Percentiles rank a stretch among this genome's conserved stretches.
Evolutionary conservation across 805 yeast genomes (phyloP).

Genomic region (Starmerella apis): DNA sequence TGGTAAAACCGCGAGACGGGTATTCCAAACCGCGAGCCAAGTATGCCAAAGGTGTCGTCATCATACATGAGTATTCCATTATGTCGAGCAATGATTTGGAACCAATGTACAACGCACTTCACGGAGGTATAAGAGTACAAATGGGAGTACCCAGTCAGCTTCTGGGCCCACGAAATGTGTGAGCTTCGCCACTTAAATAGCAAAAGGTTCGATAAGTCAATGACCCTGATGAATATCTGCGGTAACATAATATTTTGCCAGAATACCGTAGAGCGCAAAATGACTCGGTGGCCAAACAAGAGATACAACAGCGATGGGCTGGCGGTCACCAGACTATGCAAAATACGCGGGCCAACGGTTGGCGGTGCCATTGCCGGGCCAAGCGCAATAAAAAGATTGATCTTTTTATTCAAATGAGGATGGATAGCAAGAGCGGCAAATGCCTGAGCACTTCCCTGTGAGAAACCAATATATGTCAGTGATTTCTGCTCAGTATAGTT

Average conservation of each 20-base stretch:
- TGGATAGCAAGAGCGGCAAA: constrained; percentile 66
- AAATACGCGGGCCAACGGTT: constrained; percentile 64
- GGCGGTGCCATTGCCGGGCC: constrained; percentile 93
- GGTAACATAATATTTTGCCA: constrained; percentile 77
- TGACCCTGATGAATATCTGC: constrained; percentile 57
- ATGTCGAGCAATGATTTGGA: constrained; percentile 68
- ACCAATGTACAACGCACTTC: constrained; percentile 92
- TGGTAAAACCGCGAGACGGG: constrained; percentile 34
- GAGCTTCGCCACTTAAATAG: constrained; percentile 71
- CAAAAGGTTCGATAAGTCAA: constrained; percentile 56
- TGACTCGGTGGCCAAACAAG: constrained; percentile 62
- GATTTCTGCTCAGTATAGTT: constrained; percentile 37
- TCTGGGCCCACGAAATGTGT: constrained; percentile 65
- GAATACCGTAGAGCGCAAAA: constrained; percentile 63
- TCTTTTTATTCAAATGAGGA: constrained; percentile 47
- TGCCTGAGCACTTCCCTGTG: constrained; percentile 91
- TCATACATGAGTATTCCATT: constrained; percentile 78
- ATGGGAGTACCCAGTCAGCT: constrained; percentile 71
- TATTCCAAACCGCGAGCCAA: constrained; percentile 19
- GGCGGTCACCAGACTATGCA: constrained; percentile 63
- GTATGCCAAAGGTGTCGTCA: constrained; percentile 43
- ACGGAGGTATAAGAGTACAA: constrained; percentile 86
- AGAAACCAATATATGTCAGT: constrained; percentile 72
- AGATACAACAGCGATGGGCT: constrained; percentile 63
- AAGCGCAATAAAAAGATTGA: constrained; percentile 59